A percentile compares a stretch with the other conserved stretches of the same genome.
Conservation (phyloP, 352 stramenopile species). For the Globisporangium abappressorium region DNA sequence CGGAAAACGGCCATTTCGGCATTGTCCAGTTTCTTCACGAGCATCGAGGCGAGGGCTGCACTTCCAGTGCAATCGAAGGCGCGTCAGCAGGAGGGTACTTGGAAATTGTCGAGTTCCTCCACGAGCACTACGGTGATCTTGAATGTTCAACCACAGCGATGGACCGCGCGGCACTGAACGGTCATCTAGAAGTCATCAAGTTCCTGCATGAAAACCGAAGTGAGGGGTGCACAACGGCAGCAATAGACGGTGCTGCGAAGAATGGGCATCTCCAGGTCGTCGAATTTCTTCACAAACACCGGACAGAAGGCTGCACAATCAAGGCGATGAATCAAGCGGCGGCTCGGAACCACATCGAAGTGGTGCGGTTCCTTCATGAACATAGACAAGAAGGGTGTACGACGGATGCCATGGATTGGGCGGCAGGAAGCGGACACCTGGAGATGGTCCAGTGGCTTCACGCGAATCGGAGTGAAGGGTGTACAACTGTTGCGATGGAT, state of each 20-base stretch:
- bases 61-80: not conserved
- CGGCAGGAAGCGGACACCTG: not conserved
- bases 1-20: not conserved
- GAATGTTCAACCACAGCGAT: not conserved
- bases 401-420: not conserved
- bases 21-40: not conserved
- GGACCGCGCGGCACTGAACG: not conserved
- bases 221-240: not conserved
- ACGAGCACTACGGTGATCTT: slow-evolving; percentile 1
- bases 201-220: slow-evolving; percentile 5
- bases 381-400: slow-evolving; percentile 2
- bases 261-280: not conserved
- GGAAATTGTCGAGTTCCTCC: slow-evolving; percentile 4
- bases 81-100: not conserved
- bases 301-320: not conserved
- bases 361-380: not conserved
- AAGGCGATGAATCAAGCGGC: not conserved
- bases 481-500: not conserved
- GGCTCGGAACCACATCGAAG: not conserved
- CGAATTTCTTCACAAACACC: slow-evolving; percentile 1
- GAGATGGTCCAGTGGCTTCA: not conserved
- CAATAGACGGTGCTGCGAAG: slow-evolving; percentile 1
- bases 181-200: slow-evolving; percentile 6
- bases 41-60: not conserved
- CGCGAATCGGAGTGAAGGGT: not conserved